Conservation (phyloP, 2,329 filamentous ascomycete genomes). For the Metarhizium humberi region DNA sequence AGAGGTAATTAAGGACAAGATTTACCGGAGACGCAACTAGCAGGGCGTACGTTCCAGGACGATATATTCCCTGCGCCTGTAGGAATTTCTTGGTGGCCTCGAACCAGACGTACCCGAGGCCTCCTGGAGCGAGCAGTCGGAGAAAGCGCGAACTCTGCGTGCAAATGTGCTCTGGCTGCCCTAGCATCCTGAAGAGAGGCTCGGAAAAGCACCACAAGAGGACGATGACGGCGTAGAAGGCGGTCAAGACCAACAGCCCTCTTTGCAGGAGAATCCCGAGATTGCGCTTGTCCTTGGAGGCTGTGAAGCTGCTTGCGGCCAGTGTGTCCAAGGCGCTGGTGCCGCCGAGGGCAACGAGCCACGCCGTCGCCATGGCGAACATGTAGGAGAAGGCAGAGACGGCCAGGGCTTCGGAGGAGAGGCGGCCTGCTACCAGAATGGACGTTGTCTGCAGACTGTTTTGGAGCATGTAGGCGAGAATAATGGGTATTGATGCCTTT, state of each 20-base stretch:
- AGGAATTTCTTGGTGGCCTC: constrained; percentile 80
- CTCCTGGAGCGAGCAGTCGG: constrained; percentile 66
- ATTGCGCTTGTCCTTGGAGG: constrained; percentile 67
- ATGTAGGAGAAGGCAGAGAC: constrained; percentile 84
- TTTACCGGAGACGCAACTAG: constrained; percentile 77
- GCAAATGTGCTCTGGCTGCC: constrained; percentile 71
- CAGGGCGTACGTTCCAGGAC: constrained; percentile 72
- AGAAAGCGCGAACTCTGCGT: constrained; percentile 55
- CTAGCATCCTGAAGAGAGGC: constrained; percentile 62
- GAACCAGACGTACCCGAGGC: constrained; percentile 80
- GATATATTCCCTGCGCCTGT: constrained; percentile 83
- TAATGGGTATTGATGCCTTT: constrained; percentile 59
- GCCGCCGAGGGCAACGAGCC: constrained; percentile 78
- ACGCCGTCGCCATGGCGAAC: constrained; percentile 85
- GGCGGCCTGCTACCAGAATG: constrained; percentile 69
- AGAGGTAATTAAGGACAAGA: constrained; percentile 68
- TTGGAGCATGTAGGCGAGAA: constrained; percentile 76
- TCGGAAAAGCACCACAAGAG: constrained; percentile 68
- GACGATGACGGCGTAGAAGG: constrained; percentile 65
- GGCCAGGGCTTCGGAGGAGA: constrained; percentile 71
- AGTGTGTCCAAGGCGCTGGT: constrained; percentile 81
- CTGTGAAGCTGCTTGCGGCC: constrained; percentile 74
- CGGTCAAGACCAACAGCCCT: constrained; percentile 59
- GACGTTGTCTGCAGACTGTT: constrained; percentile 79
- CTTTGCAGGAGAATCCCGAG: constrained; percentile 72